These are phyloP conservation scores for Aulographum hederae DNA, from an alignment of 2,329 filamentous ascomycete species.

Conservation along the genomic window DNA sequence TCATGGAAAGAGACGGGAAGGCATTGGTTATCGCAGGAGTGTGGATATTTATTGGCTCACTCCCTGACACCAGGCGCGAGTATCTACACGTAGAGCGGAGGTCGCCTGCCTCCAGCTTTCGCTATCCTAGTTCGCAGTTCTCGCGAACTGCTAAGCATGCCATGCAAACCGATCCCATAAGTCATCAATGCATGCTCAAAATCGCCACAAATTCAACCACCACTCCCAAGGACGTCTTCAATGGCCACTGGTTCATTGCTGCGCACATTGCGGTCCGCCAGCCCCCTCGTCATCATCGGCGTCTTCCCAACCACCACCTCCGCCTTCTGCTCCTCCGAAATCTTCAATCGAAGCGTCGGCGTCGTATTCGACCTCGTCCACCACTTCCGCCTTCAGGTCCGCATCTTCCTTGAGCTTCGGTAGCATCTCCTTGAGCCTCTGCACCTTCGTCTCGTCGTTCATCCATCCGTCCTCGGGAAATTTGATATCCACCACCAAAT, in stretches of 20 bases:
- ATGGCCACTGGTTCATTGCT: conserved; percentile 36
- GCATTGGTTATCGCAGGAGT: too few species aligned
- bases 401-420: conserved; percentile 37
- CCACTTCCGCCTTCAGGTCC: conserved; percentile 49
- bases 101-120: too few species aligned
- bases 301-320: conserved; percentile 49
- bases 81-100: too few species aligned
- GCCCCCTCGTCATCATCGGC: conserved; percentile 53
- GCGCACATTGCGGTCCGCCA: conserved; percentile 48
- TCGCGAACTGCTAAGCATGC: too few species aligned
- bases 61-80: too few species aligned
- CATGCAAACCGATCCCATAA: too few species aligned
- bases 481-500: conserved; percentile 65
- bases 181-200: too few species aligned
- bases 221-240: too few species aligned
- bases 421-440: conserved; percentile 55
- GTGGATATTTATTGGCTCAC: too few species aligned
- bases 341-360: conserved; percentile 69
- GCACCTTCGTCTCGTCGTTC: conserved; percentile 45
- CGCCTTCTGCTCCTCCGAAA: conserved; percentile 57
- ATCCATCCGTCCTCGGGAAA: conserved; percentile 85
- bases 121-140: too few species aligned
- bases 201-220: too few species aligned
- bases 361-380: conserved; percentile 80
- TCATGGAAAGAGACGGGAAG: too few species aligned